These are phyloP conservation scores for Aspergillus avenaceus DNA, from an alignment of 495 filamentous ascomycete genomes.

Conservation along the genomic window DNA sequence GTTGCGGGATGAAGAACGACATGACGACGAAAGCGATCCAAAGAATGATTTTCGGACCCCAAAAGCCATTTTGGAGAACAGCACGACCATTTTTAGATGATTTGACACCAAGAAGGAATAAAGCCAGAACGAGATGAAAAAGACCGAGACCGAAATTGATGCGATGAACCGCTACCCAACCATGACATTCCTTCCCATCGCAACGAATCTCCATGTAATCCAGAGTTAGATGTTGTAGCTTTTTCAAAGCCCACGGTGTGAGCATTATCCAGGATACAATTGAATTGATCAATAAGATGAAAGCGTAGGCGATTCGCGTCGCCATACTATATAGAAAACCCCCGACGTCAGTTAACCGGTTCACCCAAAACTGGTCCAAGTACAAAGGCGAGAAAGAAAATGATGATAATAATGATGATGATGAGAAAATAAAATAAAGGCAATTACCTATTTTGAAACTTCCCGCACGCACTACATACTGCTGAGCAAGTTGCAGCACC, in stretches of 20 bases:
- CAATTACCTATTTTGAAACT: constrained; percentile 86
- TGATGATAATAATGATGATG: no score
- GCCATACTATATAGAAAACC: constrained; percentile 61
- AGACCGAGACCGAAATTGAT: constrained; percentile 96
- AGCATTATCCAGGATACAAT: constrained; percentile 99
- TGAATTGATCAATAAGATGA: constrained; percentile 93
- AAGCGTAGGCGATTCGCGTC: constrained; percentile 94
- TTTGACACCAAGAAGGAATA: constrained; percentile 80
- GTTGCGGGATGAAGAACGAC: constrained; percentile 92
- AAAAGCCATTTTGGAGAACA: constrained; percentile 89
- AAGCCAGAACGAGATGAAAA: constrained; percentile 82
- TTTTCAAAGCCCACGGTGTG: constrained; percentile 96
- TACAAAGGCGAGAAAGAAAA: no score
- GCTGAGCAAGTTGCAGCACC: constrained; percentile 93
- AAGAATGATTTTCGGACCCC: constrained; percentile 80
- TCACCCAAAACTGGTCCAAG: no score
- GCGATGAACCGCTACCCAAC: constrained; percentile 92
- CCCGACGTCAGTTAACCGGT: background rate
- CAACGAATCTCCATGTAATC: constrained; percentile 95
- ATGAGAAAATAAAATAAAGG: background rate
- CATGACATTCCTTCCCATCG: constrained; percentile 85
- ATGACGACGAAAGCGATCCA: constrained; percentile 85
- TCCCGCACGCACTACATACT: constrained; percentile 90
- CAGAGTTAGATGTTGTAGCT: constrained; percentile 82
- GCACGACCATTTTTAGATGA: constrained; percentile 85